Evolutionary conservation across 2,329 filamentous ascomycete genomes (phyloP).

Genomic region (Coniochaeta sp.): DNA sequence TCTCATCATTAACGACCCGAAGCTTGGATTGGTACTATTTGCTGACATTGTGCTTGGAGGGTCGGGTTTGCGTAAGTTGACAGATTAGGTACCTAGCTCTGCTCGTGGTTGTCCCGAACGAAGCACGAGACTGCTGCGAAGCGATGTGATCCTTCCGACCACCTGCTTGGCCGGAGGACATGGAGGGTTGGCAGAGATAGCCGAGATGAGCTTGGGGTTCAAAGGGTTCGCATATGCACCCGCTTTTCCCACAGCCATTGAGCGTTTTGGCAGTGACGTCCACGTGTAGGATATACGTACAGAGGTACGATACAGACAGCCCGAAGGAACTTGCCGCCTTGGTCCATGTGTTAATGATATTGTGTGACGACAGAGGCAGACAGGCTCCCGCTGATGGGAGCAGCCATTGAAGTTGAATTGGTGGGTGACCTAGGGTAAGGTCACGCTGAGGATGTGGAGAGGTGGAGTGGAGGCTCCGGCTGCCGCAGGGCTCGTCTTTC

Average conservation of each 20-base stretch:
- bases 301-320: too few relatives aligned
- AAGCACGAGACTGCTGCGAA: neutral
- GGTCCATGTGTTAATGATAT: too few relatives aligned
- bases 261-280: too few relatives aligned
- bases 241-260: too few relatives aligned
- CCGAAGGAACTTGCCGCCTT: too few relatives aligned
- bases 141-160: neutral
- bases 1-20: too few relatives aligned
- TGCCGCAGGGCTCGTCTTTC: too few relatives aligned
- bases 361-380: too few relatives aligned
- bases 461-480: neutral
- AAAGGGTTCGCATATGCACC: neutral
- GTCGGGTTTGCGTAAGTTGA: neutral
- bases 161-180: neutral
- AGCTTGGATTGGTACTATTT: neutral
- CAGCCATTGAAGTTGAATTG: too few relatives aligned
- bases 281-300: too few relatives aligned
- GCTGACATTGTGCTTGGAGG: neutral
- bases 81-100: neutral
- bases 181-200: neutral
- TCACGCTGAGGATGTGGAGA: neutral
- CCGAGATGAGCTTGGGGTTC: neutral
- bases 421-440: too few relatives aligned
- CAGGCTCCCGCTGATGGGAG: too few relatives aligned
- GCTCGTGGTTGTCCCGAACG: neutral